These are phyloP conservation scores for Trametes cubensis DNA, from an alignment of 768 basidiomycete species.

Conservation along the genomic window DNA sequence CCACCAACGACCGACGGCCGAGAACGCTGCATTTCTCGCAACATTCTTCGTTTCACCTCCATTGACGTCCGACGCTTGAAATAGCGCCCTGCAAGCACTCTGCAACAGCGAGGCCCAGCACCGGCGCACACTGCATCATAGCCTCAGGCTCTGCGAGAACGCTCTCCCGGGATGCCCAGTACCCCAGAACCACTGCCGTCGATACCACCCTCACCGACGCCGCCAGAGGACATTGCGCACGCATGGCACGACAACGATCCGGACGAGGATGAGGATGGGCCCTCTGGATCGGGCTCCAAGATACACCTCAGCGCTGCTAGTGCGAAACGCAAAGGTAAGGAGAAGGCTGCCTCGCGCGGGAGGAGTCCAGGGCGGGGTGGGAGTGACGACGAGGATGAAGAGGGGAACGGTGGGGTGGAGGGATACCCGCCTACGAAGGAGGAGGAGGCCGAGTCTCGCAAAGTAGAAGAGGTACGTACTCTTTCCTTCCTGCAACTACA, in stretches of 20 bases:
- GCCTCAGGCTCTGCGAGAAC: neutral
- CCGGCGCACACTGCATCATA: neutral
- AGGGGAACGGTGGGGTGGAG: slow-evolving; percentile 35
- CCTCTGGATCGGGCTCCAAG: neutral
- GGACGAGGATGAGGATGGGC: neutral
- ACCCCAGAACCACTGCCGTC: slow-evolving; percentile 35
- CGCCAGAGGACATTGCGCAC: slow-evolving; percentile 41
- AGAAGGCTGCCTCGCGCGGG: slow-evolving; percentile 27
- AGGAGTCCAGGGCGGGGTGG: slow-evolving; percentile 37
- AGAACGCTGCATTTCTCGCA: neutral
- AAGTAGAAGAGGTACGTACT: slow-evolving; percentile 67
- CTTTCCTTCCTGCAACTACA: neutral
- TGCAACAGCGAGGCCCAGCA: too few species aligned
- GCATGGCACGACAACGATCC: slow-evolving; percentile 40
- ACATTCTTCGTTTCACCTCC: slow-evolving; percentile 2
- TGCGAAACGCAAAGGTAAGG: slow-evolving; percentile 2
- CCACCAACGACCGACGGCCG: neutral
- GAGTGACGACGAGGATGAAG: slow-evolving; percentile 26
- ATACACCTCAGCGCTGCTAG: neutral
- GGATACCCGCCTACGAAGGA: slow-evolving; percentile 71
- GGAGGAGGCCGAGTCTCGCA: slow-evolving; percentile 65
- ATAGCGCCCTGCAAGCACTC: too few species aligned
- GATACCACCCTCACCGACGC: slow-evolving; percentile 30
- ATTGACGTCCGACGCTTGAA: too few species aligned
- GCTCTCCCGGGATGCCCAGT: slow-evolving; percentile 15